Evolutionary conservation across 192 early-diverging fungal genomes (phyloP), one percentile per base, ranked within the genome.

Genomic region (Coemansia sp.): DNA sequence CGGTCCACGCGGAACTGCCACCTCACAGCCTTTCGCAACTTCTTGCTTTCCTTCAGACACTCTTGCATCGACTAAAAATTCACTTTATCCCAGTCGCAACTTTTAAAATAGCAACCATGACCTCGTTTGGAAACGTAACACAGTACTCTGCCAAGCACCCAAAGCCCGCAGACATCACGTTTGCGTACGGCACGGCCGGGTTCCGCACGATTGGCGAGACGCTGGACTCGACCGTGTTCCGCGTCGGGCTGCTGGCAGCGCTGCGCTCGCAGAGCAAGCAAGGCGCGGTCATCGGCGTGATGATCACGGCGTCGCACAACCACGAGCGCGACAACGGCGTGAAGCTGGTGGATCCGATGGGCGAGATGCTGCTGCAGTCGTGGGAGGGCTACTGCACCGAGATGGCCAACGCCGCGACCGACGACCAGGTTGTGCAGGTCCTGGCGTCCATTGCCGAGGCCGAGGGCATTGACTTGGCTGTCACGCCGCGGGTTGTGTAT

Each of bases 291-390:
- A 95, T 99, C 59, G 97, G 97, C 53, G 88, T 92, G 33, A 98
- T 99, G 97, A 86, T 99, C 60, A 99, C 97, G 43, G 97, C 97
- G 29, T 98, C 95, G 25, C 97, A 99, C 82, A 99, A 99, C 77
- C 90, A 93, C 46, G 94, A 91, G 75, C 65, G 90, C 77, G 97
- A 99, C 83, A 99, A 99, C 69, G 97, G 97, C 55, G 92, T 97
- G 69, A 99, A 99, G 77, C 81, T 98, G 49, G 92, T 98, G 23
- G 97, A 99, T 77, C 95, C 97, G 27, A 81, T 91, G 65, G 97
- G 97, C 40, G 97, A 99, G 83, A 99, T 99, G 97, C 85, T 99
- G 24, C 87, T 90, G 63, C 91, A 93, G 77, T 84, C 86, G 14
- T 99, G 97, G 97, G 97, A 99, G 80, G 77, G 48, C 16, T 91